Base-by-base conservation (phyloP, 345 rosid species). In the Balakata baccata region DNA sequence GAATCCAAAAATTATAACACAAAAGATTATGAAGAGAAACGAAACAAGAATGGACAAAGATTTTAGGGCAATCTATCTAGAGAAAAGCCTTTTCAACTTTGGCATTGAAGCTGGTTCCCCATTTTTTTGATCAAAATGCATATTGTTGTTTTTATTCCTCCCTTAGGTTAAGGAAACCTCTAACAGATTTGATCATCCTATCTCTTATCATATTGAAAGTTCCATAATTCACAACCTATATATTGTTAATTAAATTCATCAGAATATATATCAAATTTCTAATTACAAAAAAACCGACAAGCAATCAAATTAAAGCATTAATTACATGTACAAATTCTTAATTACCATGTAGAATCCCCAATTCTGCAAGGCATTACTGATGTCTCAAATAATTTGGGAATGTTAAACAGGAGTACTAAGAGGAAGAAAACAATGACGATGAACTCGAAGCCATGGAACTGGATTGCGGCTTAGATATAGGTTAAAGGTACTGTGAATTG, bases 401-500 rank as follows among this genome's bases (percentile, higher is more conserved):
- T 79, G 80, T 61, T 77, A 69, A 9, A 63, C 51, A 17, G 82
- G 86, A 53, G 18, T 8, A 47, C 87, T 86, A 84, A 50, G 85
- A 43, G 67, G n/a, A n/a, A n/a, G n/a, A n/a, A n/a, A n/a, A n/a
- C 0, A 83, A 70, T 0, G 84, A 53, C 0, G 85, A 49, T 0
- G 83, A 57, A 17, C 57, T 20, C 5, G 78, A 50, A 18, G 86
- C 79, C 0, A 79, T 34, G 1, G 81, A 68, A 2, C 65, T 11
- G 1, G 81, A 69, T 13, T 85, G 87, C 4, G 90, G 94, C 74
- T 79, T 90, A 3, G 96, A 86, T 25, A 95, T 87, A 45, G 90
- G 89, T 80, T 83, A 83, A 0, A 92, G 92, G 80, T 86, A 95
- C 16, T 78, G 90, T 0, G 94, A 89, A 83, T 92, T 94, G 60